Percentiles rank a stretch among this genome's conserved stretches.
These are phyloP conservation scores for Diplocarpon rosae DNA, from an alignment of 2,329 filamentous ascomycete species.

Conservation along the genomic window DNA sequence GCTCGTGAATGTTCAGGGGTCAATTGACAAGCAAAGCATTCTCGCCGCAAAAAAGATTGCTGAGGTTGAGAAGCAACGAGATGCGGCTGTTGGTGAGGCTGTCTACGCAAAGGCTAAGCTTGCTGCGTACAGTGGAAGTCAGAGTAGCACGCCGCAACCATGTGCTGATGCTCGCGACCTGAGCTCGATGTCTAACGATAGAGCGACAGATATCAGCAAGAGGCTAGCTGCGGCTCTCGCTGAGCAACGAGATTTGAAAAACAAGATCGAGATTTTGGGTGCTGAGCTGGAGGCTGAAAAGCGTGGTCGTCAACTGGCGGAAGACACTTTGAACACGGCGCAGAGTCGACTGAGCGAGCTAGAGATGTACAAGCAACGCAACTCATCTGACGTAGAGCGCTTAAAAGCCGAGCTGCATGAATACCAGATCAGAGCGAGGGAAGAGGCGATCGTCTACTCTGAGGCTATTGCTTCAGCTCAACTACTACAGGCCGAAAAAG, in stretches of 20 bases:
- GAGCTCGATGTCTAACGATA: slow-evolving; percentile 47
- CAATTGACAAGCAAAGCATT: slow-evolving; percentile 79
- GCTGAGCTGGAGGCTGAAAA: slow-evolving; percentile 72
- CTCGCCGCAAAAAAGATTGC: slow-evolving; percentile 82
- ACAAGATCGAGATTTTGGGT: slow-evolving; percentile 57
- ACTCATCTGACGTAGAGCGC: slow-evolving; percentile 73
- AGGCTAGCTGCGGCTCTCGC: slow-evolving; percentile 76
- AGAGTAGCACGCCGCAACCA: slow-evolving; percentile 46
- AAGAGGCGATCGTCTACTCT: slow-evolving; percentile 66
- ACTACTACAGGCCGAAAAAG: slow-evolving; percentile 76
- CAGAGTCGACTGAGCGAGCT: slow-evolving; percentile 76
- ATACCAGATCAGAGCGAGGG: slow-evolving; percentile 64
- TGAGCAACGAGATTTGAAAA: slow-evolving; percentile 68
- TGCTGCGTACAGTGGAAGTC: slow-evolving; percentile 66
- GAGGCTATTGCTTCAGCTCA: slow-evolving; percentile 67
- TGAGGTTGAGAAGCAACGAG: slow-evolving; percentile 87
- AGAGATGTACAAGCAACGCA: slow-evolving; percentile 73
- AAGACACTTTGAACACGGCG: slow-evolving; percentile 75
- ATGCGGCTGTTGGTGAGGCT: slow-evolving; percentile 88
- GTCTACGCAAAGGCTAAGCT: slow-evolving; percentile 91
- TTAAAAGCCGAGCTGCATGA: slow-evolving; percentile 78
- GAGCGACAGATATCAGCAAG: slow-evolving; percentile 63
- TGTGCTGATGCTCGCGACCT: slow-evolving; percentile 47
- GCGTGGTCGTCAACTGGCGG: slow-evolving; percentile 69
- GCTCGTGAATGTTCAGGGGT: slow-evolving; percentile 76